These are phyloP conservation scores for Picea abies DNA, from an alignment of 83 land plant genomes.

Conservation along the genomic window DNA sequence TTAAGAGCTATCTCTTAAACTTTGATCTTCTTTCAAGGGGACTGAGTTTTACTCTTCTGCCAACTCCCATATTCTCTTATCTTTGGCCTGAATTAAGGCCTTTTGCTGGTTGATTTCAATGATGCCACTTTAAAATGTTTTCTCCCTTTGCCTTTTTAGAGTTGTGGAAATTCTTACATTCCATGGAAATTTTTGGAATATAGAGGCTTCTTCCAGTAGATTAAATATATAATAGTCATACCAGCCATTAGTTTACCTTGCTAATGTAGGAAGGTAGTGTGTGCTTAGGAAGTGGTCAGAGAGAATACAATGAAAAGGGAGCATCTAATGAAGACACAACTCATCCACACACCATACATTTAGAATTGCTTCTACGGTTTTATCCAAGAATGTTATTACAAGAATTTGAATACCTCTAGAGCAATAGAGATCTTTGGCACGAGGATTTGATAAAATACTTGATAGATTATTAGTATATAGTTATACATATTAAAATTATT, in stretches of 20 bases:
- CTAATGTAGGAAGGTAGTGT: no score
- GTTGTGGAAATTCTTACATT: not conserved
- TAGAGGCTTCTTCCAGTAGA: not conserved
- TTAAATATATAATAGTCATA: no score
- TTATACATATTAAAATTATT: not conserved
- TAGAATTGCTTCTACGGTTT: no score
- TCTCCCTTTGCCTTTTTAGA: not conserved
- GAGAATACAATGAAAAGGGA: no score
- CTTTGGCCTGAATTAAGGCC: not conserved
- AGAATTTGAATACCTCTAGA: no score
- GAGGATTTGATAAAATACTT: conserved; percentile 35
- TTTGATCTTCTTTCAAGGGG: not conserved
- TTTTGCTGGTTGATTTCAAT: not conserved
- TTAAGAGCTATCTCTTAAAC: not conserved
- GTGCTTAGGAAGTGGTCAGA: no score
- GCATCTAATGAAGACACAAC: no score
- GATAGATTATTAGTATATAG: conserved; percentile 73
- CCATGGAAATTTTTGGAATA: not conserved
- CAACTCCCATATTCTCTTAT: not conserved
- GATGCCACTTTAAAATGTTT: not conserved
- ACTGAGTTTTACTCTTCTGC: not conserved
- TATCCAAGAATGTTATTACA: no score
- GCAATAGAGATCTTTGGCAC: no score
- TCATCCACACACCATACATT: not conserved
- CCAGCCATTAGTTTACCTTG: no score